These are phyloP conservation scores for Curvularia sp. DNA, from an alignment of 2,329 filamentous ascomycete genomes.

Conservation along the genomic window DNA sequence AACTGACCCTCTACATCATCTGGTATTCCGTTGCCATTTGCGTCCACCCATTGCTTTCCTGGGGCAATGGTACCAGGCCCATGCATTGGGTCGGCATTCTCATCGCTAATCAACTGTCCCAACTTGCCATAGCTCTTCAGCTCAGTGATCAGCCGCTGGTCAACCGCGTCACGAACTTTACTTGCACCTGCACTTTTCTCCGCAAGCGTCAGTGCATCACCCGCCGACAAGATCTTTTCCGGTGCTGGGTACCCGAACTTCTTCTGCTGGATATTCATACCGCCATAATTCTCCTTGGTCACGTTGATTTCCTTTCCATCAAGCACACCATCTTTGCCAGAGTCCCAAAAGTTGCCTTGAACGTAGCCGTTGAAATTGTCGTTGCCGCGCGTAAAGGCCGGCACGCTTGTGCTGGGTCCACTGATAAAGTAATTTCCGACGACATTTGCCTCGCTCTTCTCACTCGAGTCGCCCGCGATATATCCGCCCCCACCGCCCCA, in stretches of 20 bases:
- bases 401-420: constrained; percentile 59
- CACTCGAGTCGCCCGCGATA: constrained; percentile 61
- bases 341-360: constrained; percentile 61
- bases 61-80: constrained; percentile 52
- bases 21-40: constrained; percentile 60
- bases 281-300: constrained; percentile 56
- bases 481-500: constrained; percentile 64
- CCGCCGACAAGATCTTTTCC: constrained; percentile 49
- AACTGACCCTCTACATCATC: constrained; percentile 58
- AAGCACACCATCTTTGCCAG: constrained; percentile 58
- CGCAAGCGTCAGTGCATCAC: constrained; percentile 54
- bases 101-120: constrained; percentile 58
- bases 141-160: constrained; percentile 54
- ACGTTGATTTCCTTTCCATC: constrained; percentile 58
- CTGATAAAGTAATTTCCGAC: constrained; percentile 66
- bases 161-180: constrained; percentile 55
- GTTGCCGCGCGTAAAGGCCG: constrained; percentile 64
- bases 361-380: constrained; percentile 63
- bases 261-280: constrained; percentile 54
- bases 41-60: constrained; percentile 53
- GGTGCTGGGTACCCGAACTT: constrained; percentile 57
- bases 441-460: constrained; percentile 60
- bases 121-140: constrained; percentile 56
- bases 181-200: constrained; percentile 55
- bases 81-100: constrained; percentile 53